phyloP scores from a whole-genome alignment of 345 rosid species.

The Aquilaria sinensis region DNA sequence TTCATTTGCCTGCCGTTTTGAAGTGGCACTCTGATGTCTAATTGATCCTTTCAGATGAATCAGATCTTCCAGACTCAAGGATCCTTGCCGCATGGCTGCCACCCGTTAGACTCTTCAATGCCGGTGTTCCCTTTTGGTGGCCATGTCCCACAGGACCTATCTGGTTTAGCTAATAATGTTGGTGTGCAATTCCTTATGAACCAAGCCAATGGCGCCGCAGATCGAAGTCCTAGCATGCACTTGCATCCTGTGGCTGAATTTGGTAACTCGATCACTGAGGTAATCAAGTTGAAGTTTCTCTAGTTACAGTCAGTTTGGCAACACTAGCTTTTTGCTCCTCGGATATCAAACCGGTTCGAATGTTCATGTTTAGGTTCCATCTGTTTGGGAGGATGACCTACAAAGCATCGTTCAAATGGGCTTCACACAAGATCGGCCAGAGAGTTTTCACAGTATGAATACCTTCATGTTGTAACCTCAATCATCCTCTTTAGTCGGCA shows the following conservation, averaged over 20 bases:
- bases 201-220: conserved; percentile 21
- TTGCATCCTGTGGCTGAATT: conserved; percentile 34
- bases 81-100: conserved; percentile 31
- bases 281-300: conserved; percentile 13
- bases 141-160: conserved; percentile 34
- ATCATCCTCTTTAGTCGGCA: background rate
- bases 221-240: conserved; percentile 24
- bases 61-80: conserved; percentile 52
- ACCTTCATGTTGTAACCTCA: background rate
- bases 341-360: conserved; percentile 1
- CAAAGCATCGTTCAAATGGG: conserved; percentile 87
- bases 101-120: conserved; percentile 45
- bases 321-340: background rate
- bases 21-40: too few relatives aligned
- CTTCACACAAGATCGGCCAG: conserved; percentile 42
- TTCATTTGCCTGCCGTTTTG: too few relatives aligned
- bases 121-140: conserved; percentile 37
- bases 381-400: conserved; percentile 68
- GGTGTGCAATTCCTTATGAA: conserved; percentile 32
- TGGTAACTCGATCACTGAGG: conserved; percentile 40
- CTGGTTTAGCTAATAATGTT: conserved; percentile 14
- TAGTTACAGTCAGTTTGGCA: background rate
- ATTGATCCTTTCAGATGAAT: too few relatives aligned
- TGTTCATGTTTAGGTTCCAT: conserved; percentile 32
- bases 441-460: conserved; percentile 6